Evolutionary conservation across 768 basidiomycete species (phyloP).

Genomic region (Gelatoporia subvermispora): DNA sequence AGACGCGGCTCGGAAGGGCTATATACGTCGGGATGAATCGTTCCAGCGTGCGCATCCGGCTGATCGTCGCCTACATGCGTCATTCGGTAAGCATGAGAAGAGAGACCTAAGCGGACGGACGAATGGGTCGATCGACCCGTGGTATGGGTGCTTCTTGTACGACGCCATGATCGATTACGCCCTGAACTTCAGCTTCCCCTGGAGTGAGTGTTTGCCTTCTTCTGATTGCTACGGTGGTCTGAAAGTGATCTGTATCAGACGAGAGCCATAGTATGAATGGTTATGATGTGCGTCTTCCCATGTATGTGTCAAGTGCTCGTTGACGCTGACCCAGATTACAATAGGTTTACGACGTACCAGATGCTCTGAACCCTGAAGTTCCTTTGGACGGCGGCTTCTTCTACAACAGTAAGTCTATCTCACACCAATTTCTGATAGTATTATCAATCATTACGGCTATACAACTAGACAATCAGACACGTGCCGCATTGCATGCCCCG

Average conservation of each 20-base stretch:
- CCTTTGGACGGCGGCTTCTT: conserved; percentile 50
- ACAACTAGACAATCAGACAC: conserved; percentile 43
- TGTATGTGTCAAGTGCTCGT: background rate
- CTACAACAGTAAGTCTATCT: conserved; percentile 47
- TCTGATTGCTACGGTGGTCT: background rate
- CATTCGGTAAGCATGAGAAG: conserved; percentile 14
- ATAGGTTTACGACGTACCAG: conserved; percentile 24
- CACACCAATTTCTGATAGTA: background rate
- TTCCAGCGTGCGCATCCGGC: background rate
- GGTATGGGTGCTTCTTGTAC: conserved; percentile 48
- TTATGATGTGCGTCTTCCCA: conserved; percentile 9
- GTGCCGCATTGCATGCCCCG: conserved; percentile 64
- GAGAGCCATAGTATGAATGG: conserved; percentile 1
- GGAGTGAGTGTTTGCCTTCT: conserved; percentile 28
- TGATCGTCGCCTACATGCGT: background rate
- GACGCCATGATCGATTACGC: conserved; percentile 70
- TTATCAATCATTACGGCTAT: background rate
- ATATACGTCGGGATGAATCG: background rate
- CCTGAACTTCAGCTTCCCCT: conserved; percentile 64
- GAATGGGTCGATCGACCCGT: conserved; percentile 43
- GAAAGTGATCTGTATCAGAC: background rate
- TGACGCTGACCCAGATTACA: too few relatives aligned
- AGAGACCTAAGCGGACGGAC: conserved; percentile 42
- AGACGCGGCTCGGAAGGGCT: background rate
- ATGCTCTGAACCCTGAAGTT: conserved; percentile 41